These are phyloP conservation scores for Fraxinus cuspidata DNA, from an alignment of 257 asterid species.

Conservation along the genomic window DNA sequence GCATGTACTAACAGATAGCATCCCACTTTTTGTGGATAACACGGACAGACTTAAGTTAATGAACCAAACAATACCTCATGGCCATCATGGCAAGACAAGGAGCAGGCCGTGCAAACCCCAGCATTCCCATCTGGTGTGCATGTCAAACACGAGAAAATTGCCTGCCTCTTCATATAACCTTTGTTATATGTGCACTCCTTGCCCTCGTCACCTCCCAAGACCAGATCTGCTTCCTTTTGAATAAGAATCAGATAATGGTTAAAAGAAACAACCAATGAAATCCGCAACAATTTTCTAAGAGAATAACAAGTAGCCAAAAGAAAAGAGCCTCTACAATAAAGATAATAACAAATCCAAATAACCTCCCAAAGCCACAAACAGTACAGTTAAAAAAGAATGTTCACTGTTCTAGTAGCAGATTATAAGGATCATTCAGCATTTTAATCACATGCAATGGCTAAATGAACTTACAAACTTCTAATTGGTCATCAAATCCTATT, in stretches of 20 bases:
- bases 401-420: neutral
- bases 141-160: slow-evolving; percentile 86
- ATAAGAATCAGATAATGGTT: neutral
- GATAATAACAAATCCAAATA: neutral
- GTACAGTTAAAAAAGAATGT: neutral
- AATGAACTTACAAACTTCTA: neutral
- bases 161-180: slow-evolving; percentile 86
- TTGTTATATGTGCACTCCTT: slow-evolving; percentile 82
- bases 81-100: slow-evolving; percentile 89
- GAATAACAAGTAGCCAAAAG: neutral
- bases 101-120: slow-evolving; percentile 93
- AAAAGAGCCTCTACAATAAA: neutral
- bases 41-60: neutral
- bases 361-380: slow-evolving; percentile 11
- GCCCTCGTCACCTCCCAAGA: slow-evolving; percentile 95
- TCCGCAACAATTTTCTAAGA: neutral
- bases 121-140: slow-evolving; percentile 92
- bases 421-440: neutral
- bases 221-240: slow-evolving; percentile 80
- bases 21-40: neutral
- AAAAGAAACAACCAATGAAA: neutral
- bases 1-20: neutral
- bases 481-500: neutral
- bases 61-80: slow-evolving; percentile 64
- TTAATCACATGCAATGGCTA: neutral